Evolutionary conservation across 2,329 filamentous ascomycete genomes (phyloP).

Genomic region (Podosphaera aphanis): DNA sequence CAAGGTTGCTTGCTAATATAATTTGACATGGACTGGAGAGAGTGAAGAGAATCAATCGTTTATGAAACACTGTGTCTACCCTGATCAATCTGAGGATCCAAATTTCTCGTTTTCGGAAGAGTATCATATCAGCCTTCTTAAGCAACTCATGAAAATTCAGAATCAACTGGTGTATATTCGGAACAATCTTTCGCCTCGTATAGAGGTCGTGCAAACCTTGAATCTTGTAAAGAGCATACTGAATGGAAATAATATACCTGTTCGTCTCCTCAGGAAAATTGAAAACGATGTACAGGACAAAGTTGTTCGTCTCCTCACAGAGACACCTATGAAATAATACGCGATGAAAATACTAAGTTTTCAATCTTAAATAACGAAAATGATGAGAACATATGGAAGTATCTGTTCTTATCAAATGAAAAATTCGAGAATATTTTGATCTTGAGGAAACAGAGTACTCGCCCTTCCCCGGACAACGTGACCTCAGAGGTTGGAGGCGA

Average conservation of each 20-base stretch:
- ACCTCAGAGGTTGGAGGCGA: conserved; percentile 19
- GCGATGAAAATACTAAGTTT: neutral
- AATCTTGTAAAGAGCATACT: neutral
- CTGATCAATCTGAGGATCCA: neutral
- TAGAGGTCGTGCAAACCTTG: neutral
- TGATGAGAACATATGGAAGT: conserved; percentile 67
- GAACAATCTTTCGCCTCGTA: neutral
- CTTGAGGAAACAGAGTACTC: conserved; percentile 49
- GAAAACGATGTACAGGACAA: too few relatives aligned
- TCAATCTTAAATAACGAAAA: neutral
- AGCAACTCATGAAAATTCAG: neutral
- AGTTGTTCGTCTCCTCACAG: neutral
- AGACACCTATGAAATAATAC: neutral
- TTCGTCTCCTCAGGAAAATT: neutral
- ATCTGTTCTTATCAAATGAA: conserved; percentile 60
- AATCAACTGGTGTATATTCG: neutral
- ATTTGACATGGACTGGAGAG: neutral
- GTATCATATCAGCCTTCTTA: neutral
- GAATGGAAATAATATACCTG: neutral
- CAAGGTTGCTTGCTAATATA: neutral
- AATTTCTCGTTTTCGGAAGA: neutral
- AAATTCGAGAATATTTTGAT: conserved; percentile 48
- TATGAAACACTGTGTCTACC: neutral
- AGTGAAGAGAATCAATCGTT: neutral
- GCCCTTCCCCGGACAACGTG: conserved; percentile 32